Base-by-base conservation (phyloP, 2,329 filamentous ascomycete species). In the Microsporum audouinii region DNA sequence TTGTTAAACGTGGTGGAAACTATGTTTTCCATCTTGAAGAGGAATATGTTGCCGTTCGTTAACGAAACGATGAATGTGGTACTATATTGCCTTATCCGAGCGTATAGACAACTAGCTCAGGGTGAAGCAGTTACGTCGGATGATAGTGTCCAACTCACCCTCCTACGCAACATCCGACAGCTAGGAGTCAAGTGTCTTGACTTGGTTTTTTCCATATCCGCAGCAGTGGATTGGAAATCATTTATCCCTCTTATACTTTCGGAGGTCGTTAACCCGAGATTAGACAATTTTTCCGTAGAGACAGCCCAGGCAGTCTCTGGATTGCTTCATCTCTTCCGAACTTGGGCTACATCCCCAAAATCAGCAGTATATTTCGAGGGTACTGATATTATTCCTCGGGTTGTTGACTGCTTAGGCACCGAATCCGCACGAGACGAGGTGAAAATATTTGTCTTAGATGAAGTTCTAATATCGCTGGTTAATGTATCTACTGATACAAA, bases 1-100 rank as follows among this genome's bases (percentile, higher is more conserved):
- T 84, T 96, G 70, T 77, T 96, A 58, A 95, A 95, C 70, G 94
- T 97, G 89, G 80, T 94, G 57, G 86, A 91, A 63, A 85, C 92
- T 8, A 84, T 97, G 71, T 84, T 97, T 63, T 87, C 88, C 61
- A 90, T 94, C 59, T 82, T 97, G 39, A 90, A 91, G 59, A 84
- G 82, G 3, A 86, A 86, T 60, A 84, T 95, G 60, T 74, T 79
- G 1, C 82, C 84, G 0, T 92, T 88, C 67, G 81, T 87, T 57
- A 77, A 82, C 14, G 82, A 81, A 10, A 79, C 97, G 3, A 79
- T 92, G 64, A 85, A 92, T 67, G 84, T 90, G 0, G 80, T 95
- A 0, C 76, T 97, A 0, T 92, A 91, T 70, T 96, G 91, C 70
- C 77, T 94, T 33, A 80, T 95, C 53, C 83, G 82, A 64, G 82